These are phyloP conservation scores for Trifolium fragiferum DNA, from an alignment of 306 rosid species.

Conservation along the genomic window DNA sequence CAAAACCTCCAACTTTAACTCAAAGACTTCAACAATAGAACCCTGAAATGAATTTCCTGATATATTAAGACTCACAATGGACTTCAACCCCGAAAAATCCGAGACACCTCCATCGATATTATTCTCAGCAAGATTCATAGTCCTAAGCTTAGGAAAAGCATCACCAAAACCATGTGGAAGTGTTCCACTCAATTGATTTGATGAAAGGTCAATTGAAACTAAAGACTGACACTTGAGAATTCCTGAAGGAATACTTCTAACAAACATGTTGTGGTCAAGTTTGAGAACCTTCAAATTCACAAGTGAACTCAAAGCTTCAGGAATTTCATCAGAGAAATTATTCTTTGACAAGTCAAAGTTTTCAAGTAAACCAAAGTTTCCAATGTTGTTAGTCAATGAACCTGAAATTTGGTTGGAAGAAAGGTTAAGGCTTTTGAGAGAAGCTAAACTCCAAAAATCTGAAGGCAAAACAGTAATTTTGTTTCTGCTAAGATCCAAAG, in stretches of 20 bases:
- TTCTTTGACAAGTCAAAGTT: slow-evolving; percentile 75
- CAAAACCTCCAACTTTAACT: slow-evolving; percentile 65
- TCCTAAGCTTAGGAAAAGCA: slow-evolving; percentile 77
- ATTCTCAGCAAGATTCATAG: slow-evolving; percentile 81
- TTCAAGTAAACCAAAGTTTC: slow-evolving; percentile 83
- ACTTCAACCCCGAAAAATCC: slow-evolving; percentile 65
- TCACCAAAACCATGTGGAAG: slow-evolving; percentile 87
- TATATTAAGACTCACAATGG: slow-evolving; percentile 70
- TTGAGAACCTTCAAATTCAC: slow-evolving; percentile 60
- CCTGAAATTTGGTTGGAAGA: slow-evolving; percentile 80
- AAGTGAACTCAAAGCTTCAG: slow-evolving; percentile 70
- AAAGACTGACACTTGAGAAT: slow-evolving; percentile 69
- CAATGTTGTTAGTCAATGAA: slow-evolving; percentile 74
- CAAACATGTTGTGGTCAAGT: slow-evolving; percentile 69
- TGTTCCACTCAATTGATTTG: slow-evolving; percentile 71
- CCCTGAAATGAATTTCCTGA: slow-evolving; percentile 85
- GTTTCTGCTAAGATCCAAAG: slow-evolving; percentile 87
- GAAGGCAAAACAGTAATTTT: slow-evolving; percentile 74
- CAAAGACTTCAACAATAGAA: slow-evolving; percentile 69
- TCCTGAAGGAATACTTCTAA: slow-evolving; percentile 63
- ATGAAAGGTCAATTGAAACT: slow-evolving; percentile 76
- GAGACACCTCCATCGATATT: slow-evolving; percentile 58
- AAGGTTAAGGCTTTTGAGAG: slow-evolving; percentile 74
- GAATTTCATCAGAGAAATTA: slow-evolving; percentile 75
- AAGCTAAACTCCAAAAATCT: slow-evolving; percentile 90